Conservation (phyloP, 257 asterid species). For the Capsicum chinense region DNA sequence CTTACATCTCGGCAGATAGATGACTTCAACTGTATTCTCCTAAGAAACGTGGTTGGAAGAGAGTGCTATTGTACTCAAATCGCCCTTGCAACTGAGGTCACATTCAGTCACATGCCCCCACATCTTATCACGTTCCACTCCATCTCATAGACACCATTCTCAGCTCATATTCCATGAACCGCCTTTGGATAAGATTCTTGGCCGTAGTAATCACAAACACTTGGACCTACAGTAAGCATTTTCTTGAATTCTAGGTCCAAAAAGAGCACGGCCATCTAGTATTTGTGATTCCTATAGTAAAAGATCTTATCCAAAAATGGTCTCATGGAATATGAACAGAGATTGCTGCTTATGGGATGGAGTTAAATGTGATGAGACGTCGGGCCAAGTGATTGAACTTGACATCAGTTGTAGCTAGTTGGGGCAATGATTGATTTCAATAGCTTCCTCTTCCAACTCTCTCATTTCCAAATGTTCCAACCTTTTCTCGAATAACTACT, state of each 20-base stretch:
- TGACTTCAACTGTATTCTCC: too few relatives aligned
- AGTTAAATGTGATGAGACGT: constrained; percentile 32
- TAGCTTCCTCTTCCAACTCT: constrained; percentile 33
- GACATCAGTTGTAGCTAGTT: constrained; percentile 34
- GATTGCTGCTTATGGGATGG: constrained; percentile 44
- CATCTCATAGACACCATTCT: constrained; percentile 36
- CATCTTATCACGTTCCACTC: constrained; percentile 30
- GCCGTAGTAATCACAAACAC: neutral
- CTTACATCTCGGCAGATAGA: too few relatives aligned
- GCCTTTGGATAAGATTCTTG: constrained; percentile 26
- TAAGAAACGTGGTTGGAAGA: constrained; percentile 19
- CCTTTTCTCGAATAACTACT: constrained; percentile 39
- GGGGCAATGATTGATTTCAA: constrained; percentile 30
- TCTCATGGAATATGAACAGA: constrained; percentile 32
- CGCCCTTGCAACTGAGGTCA: constrained; percentile 36
- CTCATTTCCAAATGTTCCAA: constrained; percentile 23
- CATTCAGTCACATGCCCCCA: constrained; percentile 33
- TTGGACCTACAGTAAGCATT: neutral
- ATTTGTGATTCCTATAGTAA: neutral
- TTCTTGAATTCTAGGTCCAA: neutral
- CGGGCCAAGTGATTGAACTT: constrained; percentile 35
- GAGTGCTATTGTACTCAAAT: constrained; percentile 29
- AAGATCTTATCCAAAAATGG: neutral
- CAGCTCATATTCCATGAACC: constrained; percentile 29
- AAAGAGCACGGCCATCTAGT: neutral